A percentile compares a stretch with the other conserved stretches of the same genome.
Evolutionary conservation across 371 early-diverging fungal genomes (phyloP).

Genomic region (Mucor sp.): DNA sequence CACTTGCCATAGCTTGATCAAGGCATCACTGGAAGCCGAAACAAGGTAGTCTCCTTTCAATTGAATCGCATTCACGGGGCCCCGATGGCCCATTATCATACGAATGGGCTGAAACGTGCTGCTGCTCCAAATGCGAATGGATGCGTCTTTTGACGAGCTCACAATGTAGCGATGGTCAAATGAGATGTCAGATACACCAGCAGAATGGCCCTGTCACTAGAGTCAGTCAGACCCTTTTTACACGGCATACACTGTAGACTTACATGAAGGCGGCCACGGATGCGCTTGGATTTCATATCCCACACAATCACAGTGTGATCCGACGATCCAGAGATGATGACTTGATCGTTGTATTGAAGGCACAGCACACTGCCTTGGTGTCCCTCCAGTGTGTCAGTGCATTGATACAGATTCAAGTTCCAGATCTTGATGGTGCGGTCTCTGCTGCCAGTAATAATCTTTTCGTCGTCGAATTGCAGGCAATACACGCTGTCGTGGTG

Average conservation of each 20-base stretch:
- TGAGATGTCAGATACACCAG: constrained; percentile 79
- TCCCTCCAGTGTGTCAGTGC: constrained; percentile 72
- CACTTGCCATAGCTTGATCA: constrained; percentile 87
- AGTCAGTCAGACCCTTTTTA: constrained; percentile 5
- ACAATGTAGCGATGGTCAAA: constrained; percentile 75
- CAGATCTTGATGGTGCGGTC: constrained; percentile 86
- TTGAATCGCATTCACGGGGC: constrained; percentile 90
- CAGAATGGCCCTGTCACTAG: constrained; percentile 68
- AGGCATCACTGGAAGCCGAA: constrained; percentile 86
- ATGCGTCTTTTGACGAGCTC: constrained; percentile 91
- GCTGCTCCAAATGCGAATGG: constrained; percentile 86
- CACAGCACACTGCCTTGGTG: constrained; percentile 91
- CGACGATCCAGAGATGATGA: constrained; percentile 90
- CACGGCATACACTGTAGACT: background rate
- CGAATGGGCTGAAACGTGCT: constrained; percentile 46
- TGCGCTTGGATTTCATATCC: constrained; percentile 60
- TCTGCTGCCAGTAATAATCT: constrained; percentile 87
- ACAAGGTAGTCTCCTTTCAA: constrained; percentile 68
- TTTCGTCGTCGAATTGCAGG: constrained; percentile 80
- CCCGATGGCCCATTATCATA: constrained; percentile 78
- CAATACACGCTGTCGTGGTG: constrained; percentile 94
- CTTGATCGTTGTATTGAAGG: constrained; percentile 77
- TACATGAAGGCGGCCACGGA: constrained; percentile 30
- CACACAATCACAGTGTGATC: constrained; percentile 89
- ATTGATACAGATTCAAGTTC: constrained; percentile 30